phyloP scores from a whole-genome alignment of 495 filamentous ascomycete genomes.

The Lasiosphaeria miniovina region DNA sequence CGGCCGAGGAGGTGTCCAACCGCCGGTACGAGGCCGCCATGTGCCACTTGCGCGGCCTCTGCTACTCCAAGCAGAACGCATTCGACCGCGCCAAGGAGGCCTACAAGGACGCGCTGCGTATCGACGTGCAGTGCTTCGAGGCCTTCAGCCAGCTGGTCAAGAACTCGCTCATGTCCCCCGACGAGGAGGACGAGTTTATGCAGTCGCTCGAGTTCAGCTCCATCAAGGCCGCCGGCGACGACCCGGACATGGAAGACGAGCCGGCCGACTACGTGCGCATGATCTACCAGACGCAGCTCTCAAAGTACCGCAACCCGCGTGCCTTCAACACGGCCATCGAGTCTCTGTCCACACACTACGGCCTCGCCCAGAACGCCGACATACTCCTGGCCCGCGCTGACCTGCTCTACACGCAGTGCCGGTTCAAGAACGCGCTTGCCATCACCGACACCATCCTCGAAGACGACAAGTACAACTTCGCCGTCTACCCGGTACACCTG shows the following conservation, averaged over 20 bases:
- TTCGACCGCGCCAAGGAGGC: constrained; percentile 97
- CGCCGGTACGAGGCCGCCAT: constrained; percentile 91
- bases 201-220: constrained; percentile 88
- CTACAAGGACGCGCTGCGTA: constrained; percentile 93
- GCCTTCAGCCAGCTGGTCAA: constrained; percentile 97
- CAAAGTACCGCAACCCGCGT: constrained; percentile 87
- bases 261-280: constrained; percentile 90
- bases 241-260: constrained; percentile 65
- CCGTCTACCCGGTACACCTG: constrained; percentile 84
- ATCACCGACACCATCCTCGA: constrained; percentile 80
- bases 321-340: constrained; percentile 86
- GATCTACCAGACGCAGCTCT: constrained; percentile 94
- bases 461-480: constrained; percentile 82
- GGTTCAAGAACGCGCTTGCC: constrained; percentile 79
- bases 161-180: constrained; percentile 95
- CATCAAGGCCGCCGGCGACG: constrained; percentile 51
- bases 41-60: constrained; percentile 91
- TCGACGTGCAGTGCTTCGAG: constrained; percentile 98
- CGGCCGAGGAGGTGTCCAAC: constrained; percentile 71
- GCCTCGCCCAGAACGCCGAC: constrained; percentile 82
- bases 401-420: constrained; percentile 90
- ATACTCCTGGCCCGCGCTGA: constrained; percentile 90
- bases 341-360: constrained; percentile 88
- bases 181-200: constrained; percentile 92
- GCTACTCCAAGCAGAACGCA: constrained; percentile 95